Percentiles rank a stretch among this genome's conserved stretches.
Evolutionary conservation across 768 basidiomycete species (phyloP).

Genomic region (Neoboletus subvelutipes): DNA sequence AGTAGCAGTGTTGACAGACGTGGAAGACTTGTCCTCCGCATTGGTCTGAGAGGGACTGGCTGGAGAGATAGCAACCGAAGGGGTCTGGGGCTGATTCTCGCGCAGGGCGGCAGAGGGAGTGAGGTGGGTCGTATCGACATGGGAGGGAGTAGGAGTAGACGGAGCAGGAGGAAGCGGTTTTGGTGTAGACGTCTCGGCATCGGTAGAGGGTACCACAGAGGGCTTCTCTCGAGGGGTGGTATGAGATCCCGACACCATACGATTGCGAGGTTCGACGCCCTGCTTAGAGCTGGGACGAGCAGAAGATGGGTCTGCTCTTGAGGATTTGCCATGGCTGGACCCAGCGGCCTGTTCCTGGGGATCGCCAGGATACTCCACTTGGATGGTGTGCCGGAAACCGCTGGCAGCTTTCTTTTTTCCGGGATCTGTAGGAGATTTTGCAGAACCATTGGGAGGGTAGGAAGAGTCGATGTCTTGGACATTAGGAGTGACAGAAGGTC

Average conservation of each 20-base stretch:
- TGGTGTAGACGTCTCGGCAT: constrained; percentile 8
- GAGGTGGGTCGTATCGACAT: constrained; percentile 23
- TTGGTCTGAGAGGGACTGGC: constrained; percentile 40
- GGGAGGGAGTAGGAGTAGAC: constrained; percentile 18
- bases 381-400: constrained; percentile 87
- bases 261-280: constrained; percentile 16
- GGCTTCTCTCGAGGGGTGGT: constrained; percentile 20
- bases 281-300: constrained; percentile 17
- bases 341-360: constrained; percentile 30
- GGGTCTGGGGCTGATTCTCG: constrained; percentile 30
- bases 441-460: constrained; percentile 24
- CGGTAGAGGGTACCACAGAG: constrained; percentile 10
- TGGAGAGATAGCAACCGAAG: constrained; percentile 39
- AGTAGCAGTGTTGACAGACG: constrained; percentile 29
- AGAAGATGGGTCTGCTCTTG: constrained; percentile 16
- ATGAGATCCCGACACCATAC: constrained; percentile 14
- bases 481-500: constrained; percentile 15
- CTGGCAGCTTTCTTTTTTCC: constrained; percentile 44
- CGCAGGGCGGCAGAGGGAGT: constrained; percentile 27
- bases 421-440: constrained; percentile 39
- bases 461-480: constrained; percentile 22
- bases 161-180: constrained; percentile 35
- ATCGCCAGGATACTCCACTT: constrained; percentile 86
- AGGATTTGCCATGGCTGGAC: constrained; percentile 22
- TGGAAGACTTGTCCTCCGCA: constrained; percentile 28